Evolutionary conservation across 257 asterid genomes (phyloP).

Genomic region (Solanum pimpinellifolium): DNA sequence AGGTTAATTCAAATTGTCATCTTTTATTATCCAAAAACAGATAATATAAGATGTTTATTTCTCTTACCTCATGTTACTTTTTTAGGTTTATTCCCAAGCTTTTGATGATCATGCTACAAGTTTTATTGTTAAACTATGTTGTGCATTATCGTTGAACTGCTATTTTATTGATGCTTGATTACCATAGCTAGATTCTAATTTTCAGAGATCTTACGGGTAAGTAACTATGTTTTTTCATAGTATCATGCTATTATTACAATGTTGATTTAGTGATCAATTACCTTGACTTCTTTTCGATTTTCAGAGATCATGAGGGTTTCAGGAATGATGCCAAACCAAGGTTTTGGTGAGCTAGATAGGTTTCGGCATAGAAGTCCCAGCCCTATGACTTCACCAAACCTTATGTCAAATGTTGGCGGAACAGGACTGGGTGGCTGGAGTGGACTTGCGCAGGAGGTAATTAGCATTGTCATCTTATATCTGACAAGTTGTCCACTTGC

Average conservation of each 20-base stretch:
- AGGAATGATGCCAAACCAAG: conserved; percentile 71
- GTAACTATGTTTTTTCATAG: neutral
- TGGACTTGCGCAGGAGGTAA: conserved; percentile 75
- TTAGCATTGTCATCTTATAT: neutral
- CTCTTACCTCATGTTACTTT: neutral
- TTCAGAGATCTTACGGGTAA: neutral
- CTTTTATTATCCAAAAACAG: neutral
- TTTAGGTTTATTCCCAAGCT: neutral
- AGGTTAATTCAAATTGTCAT: neutral
- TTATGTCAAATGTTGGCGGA: conserved; percentile 53
- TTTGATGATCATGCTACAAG: neutral
- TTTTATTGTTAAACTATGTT: neutral
- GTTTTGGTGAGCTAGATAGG: conserved; percentile 72
- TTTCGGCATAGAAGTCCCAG: conserved; percentile 92
- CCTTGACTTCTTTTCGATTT: neutral
- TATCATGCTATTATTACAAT: neutral
- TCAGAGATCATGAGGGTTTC: conserved; percentile 65
- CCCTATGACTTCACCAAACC: conserved; percentile 86
- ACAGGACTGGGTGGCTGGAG: conserved; percentile 71
- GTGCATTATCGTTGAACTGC: neutral
- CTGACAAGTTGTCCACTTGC: neutral
- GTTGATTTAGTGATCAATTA: neutral
- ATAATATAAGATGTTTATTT: neutral
- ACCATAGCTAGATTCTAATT: neutral
- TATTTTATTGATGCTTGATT: neutral